phyloP scores from a whole-genome alignment of 805 yeast genomes.

The Saccharomycopsis amapae region DNA sequence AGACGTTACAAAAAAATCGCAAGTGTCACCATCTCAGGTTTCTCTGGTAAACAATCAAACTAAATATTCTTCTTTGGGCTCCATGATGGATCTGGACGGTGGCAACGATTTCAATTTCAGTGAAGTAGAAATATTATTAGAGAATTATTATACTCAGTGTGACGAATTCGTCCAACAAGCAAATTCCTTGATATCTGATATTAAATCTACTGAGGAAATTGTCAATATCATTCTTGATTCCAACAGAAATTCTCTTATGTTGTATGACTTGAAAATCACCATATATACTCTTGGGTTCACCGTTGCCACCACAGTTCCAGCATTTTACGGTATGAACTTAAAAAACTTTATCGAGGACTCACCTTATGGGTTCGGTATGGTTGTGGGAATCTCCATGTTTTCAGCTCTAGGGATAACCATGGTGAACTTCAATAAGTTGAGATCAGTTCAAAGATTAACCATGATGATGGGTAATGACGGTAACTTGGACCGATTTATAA shows the following conservation, averaged over 20 bases:
- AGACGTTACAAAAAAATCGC: neutral
- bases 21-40: neutral
- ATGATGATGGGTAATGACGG: conserved; percentile 34
- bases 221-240: conserved; percentile 89
- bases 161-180: conserved; percentile 93
- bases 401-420: conserved; percentile 50
- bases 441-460: conserved; percentile 59
- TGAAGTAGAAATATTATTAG: conserved; percentile 85
- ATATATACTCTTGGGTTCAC: conserved; percentile 80
- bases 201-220: conserved; percentile 89
- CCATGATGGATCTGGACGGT: conserved; percentile 45
- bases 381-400: conserved; percentile 39
- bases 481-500: neutral
- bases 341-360: conserved; percentile 86
- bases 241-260: conserved; percentile 87
- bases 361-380: conserved; percentile 56
- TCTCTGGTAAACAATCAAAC: too few species aligned
- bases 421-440: conserved; percentile 48
- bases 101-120: conserved; percentile 11
- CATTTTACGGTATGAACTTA: conserved; percentile 93
- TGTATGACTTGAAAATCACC: conserved; percentile 75
- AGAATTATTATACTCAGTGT: conserved; percentile 81
- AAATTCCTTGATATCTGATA: conserved; percentile 71
- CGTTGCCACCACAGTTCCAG: conserved; percentile 70
- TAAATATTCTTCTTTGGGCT: too few species aligned